Base-by-base conservation (phyloP, 1,284 basidiomycete species). In the Vanrija pseudolonga region DNA sequence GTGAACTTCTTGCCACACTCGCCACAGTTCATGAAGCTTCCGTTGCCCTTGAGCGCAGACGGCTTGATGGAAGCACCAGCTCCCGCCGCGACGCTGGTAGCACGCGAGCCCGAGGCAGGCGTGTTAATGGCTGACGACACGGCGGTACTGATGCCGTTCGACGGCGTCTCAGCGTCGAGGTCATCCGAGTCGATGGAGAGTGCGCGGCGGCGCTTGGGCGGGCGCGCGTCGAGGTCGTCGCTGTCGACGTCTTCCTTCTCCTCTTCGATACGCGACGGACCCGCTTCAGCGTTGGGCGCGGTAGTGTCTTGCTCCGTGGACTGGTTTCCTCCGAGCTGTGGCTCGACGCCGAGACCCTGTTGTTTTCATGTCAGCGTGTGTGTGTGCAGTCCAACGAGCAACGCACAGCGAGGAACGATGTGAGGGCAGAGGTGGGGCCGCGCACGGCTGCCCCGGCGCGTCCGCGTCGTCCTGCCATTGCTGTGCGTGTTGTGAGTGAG, bases 341-440 rank as follows among this genome's bases (percentile, higher is more conserved):
- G 56, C 20, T 71, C 71, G 20, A 78, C 77, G 6, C 62, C 78
- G 36, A 72, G 69, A 26, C 68, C 73, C 64, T 74, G 63, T 26
- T 54, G 53, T 56, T 37, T 55, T 53, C 40, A 14, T 24, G 14
- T 28, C 8, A 19, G 17, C 44, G n/a, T 9, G 4, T 18, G 18
- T 9, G 24, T 9, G 24, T 32, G 32, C 9, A 15, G 32, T 12
- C 4, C 14, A 32, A 32, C 4, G 3, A 6, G 14, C 4, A 22
- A 20, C 84, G 56, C 60, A 91, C 92, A 63, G 85, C 84, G 18
- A 98, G 80, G 71, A 93, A 97, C 61, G 92, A 90, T 23, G 94
- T 96, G 12, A 98, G 77, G 0, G 94, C 94, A 44, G 90, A 94
- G 0, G 89, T 85, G 0, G 94, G 93, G 0, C 94, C 94, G 18